Evolutionary conservation across 2,329 filamentous ascomycete species (phyloP), one percentile per base, ranked within the genome.

Genomic region (Teratosphaeria destructans): DNA sequence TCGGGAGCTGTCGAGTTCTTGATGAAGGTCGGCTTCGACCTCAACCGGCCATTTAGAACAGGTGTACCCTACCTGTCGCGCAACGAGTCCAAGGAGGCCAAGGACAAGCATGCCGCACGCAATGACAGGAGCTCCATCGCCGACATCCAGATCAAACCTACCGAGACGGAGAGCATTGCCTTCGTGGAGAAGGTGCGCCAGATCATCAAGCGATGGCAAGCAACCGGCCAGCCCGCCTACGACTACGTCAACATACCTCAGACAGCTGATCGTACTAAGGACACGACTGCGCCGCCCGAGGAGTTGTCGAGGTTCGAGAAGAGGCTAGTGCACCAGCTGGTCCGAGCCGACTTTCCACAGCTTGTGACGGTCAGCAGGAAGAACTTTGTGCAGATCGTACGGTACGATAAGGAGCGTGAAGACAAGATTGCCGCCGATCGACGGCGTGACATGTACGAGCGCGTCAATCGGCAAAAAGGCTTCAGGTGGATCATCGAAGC

Each of bases 31-130:
- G 77, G 78, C 8, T 88, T 88, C 67, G 76, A 81, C 63, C 77
- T 88, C 65, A 78, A 81, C 8, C 73, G 75, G 3, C 75, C 84
- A 0, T 85, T 85, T 67, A 76, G 69, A 3, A 69, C 75, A 29
- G 85, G 85, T 6, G 79, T 88, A 10, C 78, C 79, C 5, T 88
- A 88, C 67, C 72, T 88, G 5, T 86, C 84, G 1, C 77, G 81
- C 39, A 74, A 79, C 29, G 85, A 88, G 66, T 81, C 84, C 56
- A 67, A 71, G 12, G 66, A 73, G 8, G 79, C 80, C 3, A 75
- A 79, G 57, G 68, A 75, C 34, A 75, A 75, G 61, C 75, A 77
- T 26, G 71, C 71, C 32, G 75, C 78, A 57, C 70, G 77, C 14
- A 68, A 77, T 32, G 75, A 75, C 71, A 75, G 66, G 69, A 73